Evolutionary conservation across 176 grass and related monocot species (phyloP).

Genomic region (Hordeum marinum): DNA sequence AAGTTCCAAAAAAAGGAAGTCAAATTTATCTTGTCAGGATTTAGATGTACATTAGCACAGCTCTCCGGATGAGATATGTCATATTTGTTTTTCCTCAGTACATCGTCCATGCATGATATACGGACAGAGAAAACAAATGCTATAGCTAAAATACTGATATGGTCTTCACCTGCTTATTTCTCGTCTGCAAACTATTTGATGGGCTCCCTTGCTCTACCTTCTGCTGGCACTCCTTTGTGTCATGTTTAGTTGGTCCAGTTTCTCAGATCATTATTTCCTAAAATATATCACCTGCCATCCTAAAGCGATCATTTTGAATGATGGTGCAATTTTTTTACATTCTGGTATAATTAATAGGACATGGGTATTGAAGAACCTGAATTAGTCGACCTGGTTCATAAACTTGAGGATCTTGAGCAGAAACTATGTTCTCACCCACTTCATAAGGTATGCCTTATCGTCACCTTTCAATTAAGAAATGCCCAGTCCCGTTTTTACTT

Average conservation of each 20-base stretch:
- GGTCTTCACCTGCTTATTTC: conserved; percentile 11
- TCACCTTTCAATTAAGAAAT: conserved; percentile 20
- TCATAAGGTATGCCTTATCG: conserved; percentile 53
- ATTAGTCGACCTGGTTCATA: conserved; percentile 74
- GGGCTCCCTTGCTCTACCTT: conserved; percentile 1
- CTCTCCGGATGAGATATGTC: background rate
- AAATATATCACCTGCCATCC: conserved; percentile 22
- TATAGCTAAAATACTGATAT: background rate
- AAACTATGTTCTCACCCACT: conserved; percentile 73
- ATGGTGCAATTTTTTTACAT: background rate
- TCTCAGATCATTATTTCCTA: background rate
- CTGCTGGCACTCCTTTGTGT: background rate
- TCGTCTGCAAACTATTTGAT: background rate
- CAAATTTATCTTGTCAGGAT: background rate
- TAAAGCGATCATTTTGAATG: background rate
- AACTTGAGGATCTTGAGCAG: conserved; percentile 83
- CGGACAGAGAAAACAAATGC: background rate
- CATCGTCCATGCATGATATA: conserved; percentile 11
- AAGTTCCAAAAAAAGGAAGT: background rate
- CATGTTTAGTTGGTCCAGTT: background rate
- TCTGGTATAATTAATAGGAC: conserved; percentile 54
- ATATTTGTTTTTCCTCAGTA: background rate
- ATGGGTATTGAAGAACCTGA: conserved; percentile 91
- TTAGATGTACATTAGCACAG: background rate
- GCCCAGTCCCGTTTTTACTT: background rate